phyloP scores from a whole-genome alignment of 2,329 filamentous ascomycete genomes.

The Mariannaea sp. region DNA sequence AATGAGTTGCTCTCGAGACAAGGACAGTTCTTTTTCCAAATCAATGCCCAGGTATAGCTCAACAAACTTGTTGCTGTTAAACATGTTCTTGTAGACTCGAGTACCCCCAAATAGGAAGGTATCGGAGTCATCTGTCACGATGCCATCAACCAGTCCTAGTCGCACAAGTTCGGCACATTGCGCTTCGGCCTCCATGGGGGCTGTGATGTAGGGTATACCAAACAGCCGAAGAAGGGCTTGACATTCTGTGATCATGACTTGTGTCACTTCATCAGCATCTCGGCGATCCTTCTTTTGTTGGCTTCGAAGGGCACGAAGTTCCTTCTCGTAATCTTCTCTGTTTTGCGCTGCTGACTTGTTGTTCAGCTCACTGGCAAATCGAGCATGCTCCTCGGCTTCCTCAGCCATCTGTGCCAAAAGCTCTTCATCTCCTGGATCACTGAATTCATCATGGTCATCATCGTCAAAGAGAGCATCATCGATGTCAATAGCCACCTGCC shows the following conservation, averaged over 20 bases:
- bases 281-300: slow-evolving; percentile 96
- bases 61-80: slow-evolving; percentile 96
- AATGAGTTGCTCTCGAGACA: slow-evolving; percentile 87
- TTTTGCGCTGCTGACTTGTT: slow-evolving; percentile 72
- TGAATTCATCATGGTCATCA: slow-evolving; percentile 75
- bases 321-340: slow-evolving; percentile 80
- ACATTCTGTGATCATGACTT: slow-evolving; percentile 94
- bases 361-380: slow-evolving; percentile 88
- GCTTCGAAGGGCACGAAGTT: slow-evolving; percentile 83
- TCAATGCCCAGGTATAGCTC: slow-evolving; percentile 90
- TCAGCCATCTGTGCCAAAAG: slow-evolving; percentile 82
- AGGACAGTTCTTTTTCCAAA: slow-evolving; percentile 84
- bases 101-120: slow-evolving; percentile 97
- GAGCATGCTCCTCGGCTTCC: slow-evolving; percentile 91
- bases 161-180: slow-evolving; percentile 91
- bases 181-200: slow-evolving; percentile 98
- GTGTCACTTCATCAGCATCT: slow-evolving; percentile 95
- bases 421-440: slow-evolving; percentile 91
- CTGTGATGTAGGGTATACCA: slow-evolving; percentile 93
- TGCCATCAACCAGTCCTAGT: slow-evolving; percentile 90
- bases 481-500: slow-evolving; percentile 15
- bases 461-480: slow-evolving; percentile 52
- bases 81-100: slow-evolving; percentile 99
- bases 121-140: slow-evolving; percentile 97
- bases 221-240: slow-evolving; percentile 89